phyloP scores from a whole-genome alignment of 208 protist species.

The Kentomonas sorsogonicus region DNA sequence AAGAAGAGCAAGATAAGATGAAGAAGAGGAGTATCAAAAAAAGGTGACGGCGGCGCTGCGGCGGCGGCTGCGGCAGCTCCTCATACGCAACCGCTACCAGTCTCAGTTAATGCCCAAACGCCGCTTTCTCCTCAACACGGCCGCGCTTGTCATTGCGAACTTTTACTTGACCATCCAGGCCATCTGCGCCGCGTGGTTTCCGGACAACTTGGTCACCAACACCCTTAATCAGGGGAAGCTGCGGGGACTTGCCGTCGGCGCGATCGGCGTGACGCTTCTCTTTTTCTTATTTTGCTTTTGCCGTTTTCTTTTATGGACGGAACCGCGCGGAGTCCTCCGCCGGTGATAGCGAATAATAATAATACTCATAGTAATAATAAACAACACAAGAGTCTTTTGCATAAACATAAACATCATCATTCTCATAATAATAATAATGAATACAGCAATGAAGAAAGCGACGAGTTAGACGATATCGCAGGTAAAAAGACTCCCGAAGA shows the following conservation, averaged over 20 bases:
- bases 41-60: neutral
- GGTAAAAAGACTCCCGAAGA: too few species aligned
- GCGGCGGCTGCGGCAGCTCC: neutral
- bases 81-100: conserved; percentile 43
- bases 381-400: neutral
- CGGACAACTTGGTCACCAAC: conserved; percentile 17
- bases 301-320: too few species aligned
- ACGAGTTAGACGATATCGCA: neutral
- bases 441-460: neutral
- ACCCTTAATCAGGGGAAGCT: conserved; percentile 23
- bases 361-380: too few species aligned
- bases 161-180: conserved; percentile 49
- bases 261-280: too few species aligned
- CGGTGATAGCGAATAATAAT: too few species aligned
- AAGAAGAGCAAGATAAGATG: too few species aligned
- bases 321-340: too few species aligned
- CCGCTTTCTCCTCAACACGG: conserved; percentile 24
- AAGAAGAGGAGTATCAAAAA: too few species aligned
- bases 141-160: conserved; percentile 38
- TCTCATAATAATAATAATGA: neutral
- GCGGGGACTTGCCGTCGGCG: conserved; percentile 34
- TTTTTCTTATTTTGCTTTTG: too few species aligned
- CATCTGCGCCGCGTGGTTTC: conserved; percentile 26
- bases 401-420: neutral
- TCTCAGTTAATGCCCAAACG: conserved; percentile 42